phyloP scores from a whole-genome alignment of 2,329 filamentous ascomycete genomes.

The Diaporthe citrichinensis region DNA sequence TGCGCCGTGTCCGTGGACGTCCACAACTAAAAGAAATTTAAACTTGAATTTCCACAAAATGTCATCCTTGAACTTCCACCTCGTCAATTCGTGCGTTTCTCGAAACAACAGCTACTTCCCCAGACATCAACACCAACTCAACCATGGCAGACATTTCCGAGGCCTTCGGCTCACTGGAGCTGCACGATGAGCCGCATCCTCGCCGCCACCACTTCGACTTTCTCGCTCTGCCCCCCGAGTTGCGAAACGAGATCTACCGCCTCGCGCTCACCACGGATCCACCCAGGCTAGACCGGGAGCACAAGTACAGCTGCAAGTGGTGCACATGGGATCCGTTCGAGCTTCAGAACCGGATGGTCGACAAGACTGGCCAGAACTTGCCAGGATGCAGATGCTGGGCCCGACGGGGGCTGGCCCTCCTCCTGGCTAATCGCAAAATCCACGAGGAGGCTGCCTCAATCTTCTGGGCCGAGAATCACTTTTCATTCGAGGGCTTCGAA shows the following conservation, averaged over 20 bases:
- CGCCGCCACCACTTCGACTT: not conserved
- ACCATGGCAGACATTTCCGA: not conserved
- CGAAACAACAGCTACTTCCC: not conserved
- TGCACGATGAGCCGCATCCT: not conserved
- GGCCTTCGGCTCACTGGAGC: not conserved
- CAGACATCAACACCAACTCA: not conserved
- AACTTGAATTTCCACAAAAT: not conserved
- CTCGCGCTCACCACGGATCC: not conserved
- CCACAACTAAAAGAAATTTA: not conserved
- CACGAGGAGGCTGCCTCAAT: not conserved
- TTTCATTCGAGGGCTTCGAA: not conserved
- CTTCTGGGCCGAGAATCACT: conserved; percentile 8
- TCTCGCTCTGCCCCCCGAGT: not conserved
- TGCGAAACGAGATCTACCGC: not conserved
- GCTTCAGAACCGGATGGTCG: rapidly evolving
- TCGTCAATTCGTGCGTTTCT: not conserved
- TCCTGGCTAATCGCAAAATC: not conserved
- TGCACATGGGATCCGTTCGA: not conserved
- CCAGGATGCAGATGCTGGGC: not conserved
- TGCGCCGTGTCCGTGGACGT: not conserved
- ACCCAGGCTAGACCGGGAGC: not conserved
- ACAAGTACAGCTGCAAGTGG: not conserved
- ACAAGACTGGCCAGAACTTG: rapidly evolving
- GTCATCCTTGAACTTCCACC: not conserved
- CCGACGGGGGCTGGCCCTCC: not conserved